These are phyloP conservation scores for Saturnispora sekii DNA, from an alignment of 805 yeast genomes.

Conservation along the genomic window DNA sequence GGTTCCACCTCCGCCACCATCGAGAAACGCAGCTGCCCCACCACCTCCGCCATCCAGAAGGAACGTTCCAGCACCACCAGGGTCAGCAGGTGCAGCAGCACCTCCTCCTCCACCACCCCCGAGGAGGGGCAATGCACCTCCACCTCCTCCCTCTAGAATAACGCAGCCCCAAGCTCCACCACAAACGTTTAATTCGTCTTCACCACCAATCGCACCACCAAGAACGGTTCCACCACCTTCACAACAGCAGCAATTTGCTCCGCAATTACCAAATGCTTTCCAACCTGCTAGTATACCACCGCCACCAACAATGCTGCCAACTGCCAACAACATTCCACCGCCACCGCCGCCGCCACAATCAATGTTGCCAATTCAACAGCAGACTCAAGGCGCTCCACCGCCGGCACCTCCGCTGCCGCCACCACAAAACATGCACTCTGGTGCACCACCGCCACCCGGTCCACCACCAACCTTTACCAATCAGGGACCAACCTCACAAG, in stretches of 20 bases:
- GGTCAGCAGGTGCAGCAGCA: slow-evolving; percentile 14
- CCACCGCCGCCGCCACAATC: slow-evolving; percentile 5
- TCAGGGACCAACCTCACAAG: slow-evolving; percentile 20
- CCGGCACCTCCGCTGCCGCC: slow-evolving; percentile 15
- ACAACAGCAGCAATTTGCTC: slow-evolving; percentile 20
- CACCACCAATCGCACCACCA: slow-evolving; percentile 18
- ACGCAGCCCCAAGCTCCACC: slow-evolving; percentile 3
- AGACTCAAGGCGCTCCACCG: slow-evolving; percentile 10
- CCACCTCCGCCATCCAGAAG: slow-evolving; percentile 36
- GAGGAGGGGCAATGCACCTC: slow-evolving; percentile 13
- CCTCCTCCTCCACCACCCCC: slow-evolving; percentile 19
- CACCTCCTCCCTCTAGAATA: slow-evolving; percentile 17
- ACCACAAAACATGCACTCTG: too few relatives aligned
- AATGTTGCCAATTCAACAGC: too few relatives aligned
- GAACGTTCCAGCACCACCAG: slow-evolving; percentile 12
- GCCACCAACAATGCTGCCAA: slow-evolving; percentile 15
- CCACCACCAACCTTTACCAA: slow-evolving; percentile 15
- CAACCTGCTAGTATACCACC: slow-evolving; percentile 21
- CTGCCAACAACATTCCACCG: slow-evolving; percentile 8
- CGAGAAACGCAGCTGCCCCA: slow-evolving; percentile 30
- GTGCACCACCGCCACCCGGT: slow-evolving; percentile 26
- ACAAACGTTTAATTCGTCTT: slow-evolving; percentile 3
- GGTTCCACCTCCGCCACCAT: slow-evolving; percentile 24
- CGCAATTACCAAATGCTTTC: slow-evolving; percentile 11
- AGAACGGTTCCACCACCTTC: slow-evolving; percentile 15